Evolutionary conservation across 148 eudicot species (phyloP), one percentile per base, ranked within the genome.

Genomic region (Amaranthus hypochondriacus): DNA sequence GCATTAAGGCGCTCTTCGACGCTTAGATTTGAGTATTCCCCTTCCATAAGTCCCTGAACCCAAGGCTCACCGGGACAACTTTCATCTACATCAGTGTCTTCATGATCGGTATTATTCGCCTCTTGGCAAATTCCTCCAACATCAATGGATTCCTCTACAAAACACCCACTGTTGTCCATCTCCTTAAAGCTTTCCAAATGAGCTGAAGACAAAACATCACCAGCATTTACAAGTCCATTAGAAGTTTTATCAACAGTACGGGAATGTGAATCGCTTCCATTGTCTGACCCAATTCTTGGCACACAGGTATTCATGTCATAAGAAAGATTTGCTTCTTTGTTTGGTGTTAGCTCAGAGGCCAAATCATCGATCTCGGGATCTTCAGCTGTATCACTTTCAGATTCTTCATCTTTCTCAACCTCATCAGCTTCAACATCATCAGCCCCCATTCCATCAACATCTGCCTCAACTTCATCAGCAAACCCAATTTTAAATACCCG

Each of bases 1-100:
- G 97, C 97, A 84, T 83, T 83, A 62, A 94, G 92, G 65, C 98
- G 97, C 83, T 94, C 98, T 74, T 89, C 96, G 62, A 88, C 89
- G 67, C 90, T 86, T 15, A 94, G 84, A 87, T 81, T 83, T 21
- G 86, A 85, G 80, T 94, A 94, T 68, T 94, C 98, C 4, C 89
- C 92, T 81, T 89, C 93, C 73, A 77, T 73, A 63, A 94, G 97
- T 59, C 97, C 97, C 77, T 87, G 93, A 73, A 90, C 96, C 98
- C 98, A 94, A 48, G 88, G 77, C 68, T 91, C 97, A 74, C 93
- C 89, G 6, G 78, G 79, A 54, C 73, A 73, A 50, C 88, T 85
- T 70, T 92, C 93, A 84, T 92, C 97, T 78, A 86, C 78, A 60
- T 85, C 81, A 53, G 81, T 78, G 55, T 86, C 88, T 76, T 88